Evolutionary conservation across 306 rosid genomes (phyloP).

Genomic region (Pueraria montana): DNA sequence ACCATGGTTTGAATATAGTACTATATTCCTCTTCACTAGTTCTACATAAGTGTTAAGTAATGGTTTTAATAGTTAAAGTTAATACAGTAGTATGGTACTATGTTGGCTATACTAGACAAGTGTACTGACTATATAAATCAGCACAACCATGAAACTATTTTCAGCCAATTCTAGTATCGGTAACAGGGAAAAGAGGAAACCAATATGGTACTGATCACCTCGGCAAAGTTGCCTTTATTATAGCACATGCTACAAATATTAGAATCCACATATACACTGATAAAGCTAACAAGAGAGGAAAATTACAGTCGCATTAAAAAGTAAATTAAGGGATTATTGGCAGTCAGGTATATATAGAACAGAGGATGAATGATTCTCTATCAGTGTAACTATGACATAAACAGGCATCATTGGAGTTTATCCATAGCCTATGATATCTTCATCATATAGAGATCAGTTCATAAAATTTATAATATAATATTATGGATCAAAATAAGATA

Average conservation of each 20-base stretch:
- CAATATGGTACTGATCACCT: constrained; percentile 57
- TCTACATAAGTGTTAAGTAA: not conserved
- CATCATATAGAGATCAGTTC: constrained; percentile 64
- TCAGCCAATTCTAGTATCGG: constrained; percentile 54
- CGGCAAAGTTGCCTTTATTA: constrained; percentile 65
- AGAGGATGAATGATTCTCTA: constrained; percentile 39
- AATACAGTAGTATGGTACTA: not conserved
- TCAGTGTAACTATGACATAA: constrained; percentile 85
- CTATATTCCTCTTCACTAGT: not conserved
- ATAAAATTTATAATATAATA: not conserved
- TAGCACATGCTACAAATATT: too few species aligned
- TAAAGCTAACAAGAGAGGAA: too few species aligned
- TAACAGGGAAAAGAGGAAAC: constrained; percentile 84
- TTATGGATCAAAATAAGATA: not conserved
- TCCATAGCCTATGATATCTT: too few species aligned
- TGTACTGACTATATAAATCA: constrained; percentile 40
- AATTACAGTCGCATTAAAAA: too few species aligned
- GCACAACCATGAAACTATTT: constrained; percentile 23
- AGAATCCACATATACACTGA: too few species aligned
- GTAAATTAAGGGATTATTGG: not conserved
- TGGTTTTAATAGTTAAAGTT: too few species aligned
- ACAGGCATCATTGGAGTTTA: constrained; percentile 57
- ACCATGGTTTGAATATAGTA: too few species aligned
- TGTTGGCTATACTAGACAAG: constrained; percentile 47
- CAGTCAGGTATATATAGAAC: too few species aligned